Conservation (phyloP, 257 asterid genomes). For the Parsonsia alboflavescens region DNA sequence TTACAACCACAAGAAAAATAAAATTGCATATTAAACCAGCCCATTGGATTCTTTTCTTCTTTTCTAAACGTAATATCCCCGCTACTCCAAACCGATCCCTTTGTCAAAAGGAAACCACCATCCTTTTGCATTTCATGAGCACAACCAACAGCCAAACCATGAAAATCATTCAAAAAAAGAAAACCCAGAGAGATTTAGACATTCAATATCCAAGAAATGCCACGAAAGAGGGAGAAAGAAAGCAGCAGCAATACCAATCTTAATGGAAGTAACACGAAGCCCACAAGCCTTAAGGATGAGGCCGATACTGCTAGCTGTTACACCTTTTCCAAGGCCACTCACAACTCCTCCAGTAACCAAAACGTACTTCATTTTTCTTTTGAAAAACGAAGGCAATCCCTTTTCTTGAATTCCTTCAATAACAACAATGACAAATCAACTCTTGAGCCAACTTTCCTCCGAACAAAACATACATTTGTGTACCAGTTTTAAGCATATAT, state of each 20-base stretch:
- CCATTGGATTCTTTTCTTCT: not conserved
- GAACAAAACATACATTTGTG: not conserved
- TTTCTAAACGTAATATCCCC: not conserved
- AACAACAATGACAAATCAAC: slow-evolving; percentile 19
- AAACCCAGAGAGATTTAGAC: not conserved
- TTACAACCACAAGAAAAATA: not conserved
- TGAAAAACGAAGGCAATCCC: not conserved
- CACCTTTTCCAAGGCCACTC: slow-evolving; percentile 95
- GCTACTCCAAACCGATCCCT: not conserved
- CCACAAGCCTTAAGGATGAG: slow-evolving; percentile 90
- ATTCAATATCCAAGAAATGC: not conserved
- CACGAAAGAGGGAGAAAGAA: not conserved
- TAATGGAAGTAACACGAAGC: slow-evolving; percentile 82
- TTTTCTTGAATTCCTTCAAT: slow-evolving; percentile 19
- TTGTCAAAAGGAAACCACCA: not conserved
- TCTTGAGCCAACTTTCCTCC: slow-evolving; percentile 2
- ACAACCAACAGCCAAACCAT: not conserved
- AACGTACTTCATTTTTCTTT: slow-evolving; percentile 70
- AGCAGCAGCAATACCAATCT: slow-evolving; percentile 50
- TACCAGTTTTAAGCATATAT: not conserved
- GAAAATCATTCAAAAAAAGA: not conserved
- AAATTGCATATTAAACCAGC: not conserved
- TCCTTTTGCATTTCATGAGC: slow-evolving; percentile 1
- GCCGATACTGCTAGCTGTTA: slow-evolving; percentile 94
- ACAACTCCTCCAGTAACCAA: slow-evolving; percentile 96